phyloP scores from a whole-genome alignment of 169 alveolate species.

The Cryptosporidium parvum region DNA sequence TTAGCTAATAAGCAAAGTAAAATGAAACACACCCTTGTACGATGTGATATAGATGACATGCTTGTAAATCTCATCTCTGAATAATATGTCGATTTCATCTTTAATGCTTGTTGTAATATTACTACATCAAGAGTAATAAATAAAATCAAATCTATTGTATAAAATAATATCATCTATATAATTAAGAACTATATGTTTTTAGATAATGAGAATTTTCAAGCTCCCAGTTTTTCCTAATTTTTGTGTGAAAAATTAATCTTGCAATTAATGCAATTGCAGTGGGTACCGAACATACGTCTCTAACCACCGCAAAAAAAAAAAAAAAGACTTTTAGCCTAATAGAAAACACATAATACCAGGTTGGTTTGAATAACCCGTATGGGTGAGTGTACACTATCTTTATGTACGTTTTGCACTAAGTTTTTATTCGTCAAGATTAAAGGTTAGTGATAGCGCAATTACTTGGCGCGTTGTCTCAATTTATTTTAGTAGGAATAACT shows the following conservation, averaged over 20 bases:
- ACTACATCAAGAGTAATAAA: constrained; percentile 49
- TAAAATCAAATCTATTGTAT: constrained; percentile 53
- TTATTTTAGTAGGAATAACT: not conserved
- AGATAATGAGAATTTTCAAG: not conserved
- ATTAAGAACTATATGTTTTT: not conserved
- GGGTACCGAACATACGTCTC: constrained; percentile 12
- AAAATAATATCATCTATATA: constrained; percentile 3
- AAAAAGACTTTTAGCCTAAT: not conserved
- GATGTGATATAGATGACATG: constrained; percentile 63
- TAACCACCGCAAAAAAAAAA: constrained; percentile 9
- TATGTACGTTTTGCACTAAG: not conserved
- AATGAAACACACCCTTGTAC: constrained; percentile 56
- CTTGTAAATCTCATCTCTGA: constrained; percentile 33
- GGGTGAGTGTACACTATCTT: not conserved
- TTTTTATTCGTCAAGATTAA: not conserved
- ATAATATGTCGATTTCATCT: constrained; percentile 60
- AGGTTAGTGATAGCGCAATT: not conserved
- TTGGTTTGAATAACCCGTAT: not conserved
- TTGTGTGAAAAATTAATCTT: not conserved
- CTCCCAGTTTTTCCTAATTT: not conserved
- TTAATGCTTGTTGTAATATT: constrained; percentile 69
- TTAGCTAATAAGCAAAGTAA: constrained; percentile 49
- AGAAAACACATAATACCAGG: not conserved
- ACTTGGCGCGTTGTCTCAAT: constrained; percentile 75
- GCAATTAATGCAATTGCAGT: not conserved